A percentile compares a stretch with the other conserved stretches of the same genome.
phyloP scores from a whole-genome alignment of 805 yeast species.

The Teunomyces barrocoloradensis region DNA sequence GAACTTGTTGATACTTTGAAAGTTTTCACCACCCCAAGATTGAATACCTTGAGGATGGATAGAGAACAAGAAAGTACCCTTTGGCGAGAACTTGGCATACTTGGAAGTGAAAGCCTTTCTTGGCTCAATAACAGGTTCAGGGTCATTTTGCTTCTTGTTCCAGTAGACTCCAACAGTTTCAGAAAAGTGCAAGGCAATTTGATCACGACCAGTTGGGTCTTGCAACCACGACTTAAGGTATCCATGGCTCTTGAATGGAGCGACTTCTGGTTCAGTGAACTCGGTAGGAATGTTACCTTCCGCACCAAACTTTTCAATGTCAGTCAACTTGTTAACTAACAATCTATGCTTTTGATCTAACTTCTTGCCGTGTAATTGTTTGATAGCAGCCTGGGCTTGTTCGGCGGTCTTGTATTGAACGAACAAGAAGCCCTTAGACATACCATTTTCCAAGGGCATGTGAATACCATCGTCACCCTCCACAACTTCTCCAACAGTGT shows the following conservation, averaged over 20 bases:
- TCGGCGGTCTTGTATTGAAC: conserved; percentile 71
- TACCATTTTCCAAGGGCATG: conserved; percentile 78
- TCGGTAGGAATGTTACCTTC: conserved; percentile 60
- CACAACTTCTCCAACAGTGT: conserved; percentile 70
- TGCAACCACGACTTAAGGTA: conserved; percentile 88
- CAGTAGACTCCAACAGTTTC: conserved; percentile 84
- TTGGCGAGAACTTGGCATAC: conserved; percentile 87
- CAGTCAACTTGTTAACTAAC: conserved; percentile 76
- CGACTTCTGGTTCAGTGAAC: conserved; percentile 68
- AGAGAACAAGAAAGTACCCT: conserved; percentile 84
- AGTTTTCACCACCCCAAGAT: conserved; percentile 90
- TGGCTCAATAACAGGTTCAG: conserved; percentile 75
- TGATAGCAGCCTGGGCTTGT: conserved; percentile 75
- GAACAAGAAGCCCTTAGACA: conserved; percentile 82
- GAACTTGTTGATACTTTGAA: conserved; percentile 71
- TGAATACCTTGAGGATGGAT: conserved; percentile 93
- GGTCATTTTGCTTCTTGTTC: conserved; percentile 71
- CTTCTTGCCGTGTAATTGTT: conserved; percentile 80
- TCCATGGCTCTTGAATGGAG: conserved; percentile 72
- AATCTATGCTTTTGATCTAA: conserved; percentile 91
- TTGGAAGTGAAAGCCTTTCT: conserved; percentile 85
- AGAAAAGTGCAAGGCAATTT: conserved; percentile 73
- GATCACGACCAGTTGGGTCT: conserved; percentile 88
- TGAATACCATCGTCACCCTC: conserved; percentile 61
- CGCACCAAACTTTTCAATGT: conserved; percentile 74